Evolutionary conservation across 768 basidiomycete genomes (phyloP), one percentile per base, ranked within the genome.

Genomic region (Collybiopsis luxurians): DNA sequence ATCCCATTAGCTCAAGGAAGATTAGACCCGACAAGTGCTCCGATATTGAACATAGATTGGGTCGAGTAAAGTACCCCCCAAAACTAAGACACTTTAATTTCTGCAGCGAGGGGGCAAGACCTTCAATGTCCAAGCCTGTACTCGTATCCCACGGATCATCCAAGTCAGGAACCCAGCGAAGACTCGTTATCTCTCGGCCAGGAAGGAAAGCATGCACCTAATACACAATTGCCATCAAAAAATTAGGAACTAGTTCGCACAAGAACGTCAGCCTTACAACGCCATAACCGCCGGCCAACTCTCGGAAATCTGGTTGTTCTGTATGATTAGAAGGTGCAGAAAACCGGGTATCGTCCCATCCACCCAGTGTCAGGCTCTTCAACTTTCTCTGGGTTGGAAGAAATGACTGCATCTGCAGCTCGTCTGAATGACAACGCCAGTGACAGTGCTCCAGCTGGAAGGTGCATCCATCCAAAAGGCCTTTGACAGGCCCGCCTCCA

Each of bases 371-470:
- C 21, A 51, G 23, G 26, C 50, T 13, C 36, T 26, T 23, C 24
- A 51, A 17, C 2, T 17, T 27, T 15, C 13, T 38, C 34, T 51
- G 50, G 10, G 50, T 38, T 23, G 11, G 34, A 36, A 51, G 50
- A 23, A 51, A 51, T 2, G 23, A 21, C 21, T 39, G 50, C 34
- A 51, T 40, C 21, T 51, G 31, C 15, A 21, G 1, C 36, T 51
- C 50, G 36, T 51, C 50, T 2, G 50, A 38, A 51, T 39, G 50
- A 39, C 50, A 51, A 40, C 26, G 50, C 50, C 50, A 51, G 23
- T 39, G 36, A 23, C 31, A 39, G 21, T 51, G 21, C 50, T 51
- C 50, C 23, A 51, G 36, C 15, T 51, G 50, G 23, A 51, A 51
- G 4, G 50, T 51, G 23, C 50, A 51, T 39, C 38, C 50, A 34